A percentile compares a stretch with the other conserved stretches of the same genome.
Evolutionary conservation across 768 basidiomycete genomes (phyloP).

Genomic region (Pholiota microspora): DNA sequence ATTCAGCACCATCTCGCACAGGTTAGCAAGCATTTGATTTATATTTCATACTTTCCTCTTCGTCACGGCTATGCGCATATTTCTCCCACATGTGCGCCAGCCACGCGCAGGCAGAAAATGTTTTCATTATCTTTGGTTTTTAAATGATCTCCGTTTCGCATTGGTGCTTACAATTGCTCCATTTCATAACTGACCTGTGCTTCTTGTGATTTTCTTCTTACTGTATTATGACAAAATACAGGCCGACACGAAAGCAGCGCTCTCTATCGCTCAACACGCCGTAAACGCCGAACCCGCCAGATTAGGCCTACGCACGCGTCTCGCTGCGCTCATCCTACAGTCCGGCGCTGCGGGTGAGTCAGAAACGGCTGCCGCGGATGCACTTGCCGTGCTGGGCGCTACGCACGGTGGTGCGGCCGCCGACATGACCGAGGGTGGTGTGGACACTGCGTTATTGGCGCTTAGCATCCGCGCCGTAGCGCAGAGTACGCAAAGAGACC

Average conservation of each 20-base stretch:
- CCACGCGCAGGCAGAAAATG: not conserved
- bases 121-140: too few species aligned
- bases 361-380: conserved; percentile 28
- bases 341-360: conserved; percentile 27
- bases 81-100: not conserved
- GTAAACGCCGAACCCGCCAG: conserved; percentile 52
- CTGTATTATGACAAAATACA: not conserved
- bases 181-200: too few species aligned
- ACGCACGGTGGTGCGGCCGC: conserved; percentile 35
- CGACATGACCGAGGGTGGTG: conserved; percentile 25
- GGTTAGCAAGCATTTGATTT: conserved; percentile 37
- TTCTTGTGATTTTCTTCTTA: too few species aligned
- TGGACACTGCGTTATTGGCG: conserved; percentile 12
- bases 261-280: conserved; percentile 53
- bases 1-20: conserved; percentile 72
- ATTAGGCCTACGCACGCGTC: conserved; percentile 43
- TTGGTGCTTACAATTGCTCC: too few species aligned
- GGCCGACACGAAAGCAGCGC: conserved; percentile 37
- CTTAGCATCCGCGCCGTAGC: conserved; percentile 50
- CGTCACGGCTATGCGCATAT: too few species aligned
- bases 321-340: conserved; percentile 57
- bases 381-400: not conserved
- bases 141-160: too few species aligned
- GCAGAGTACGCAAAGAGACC: conserved; percentile 20
- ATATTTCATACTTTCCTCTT: not conserved